Evolutionary conservation across 345 rosid genomes (phyloP), one percentile per base, ranked within the genome.

Genomic region (Carallia brachiata): DNA sequence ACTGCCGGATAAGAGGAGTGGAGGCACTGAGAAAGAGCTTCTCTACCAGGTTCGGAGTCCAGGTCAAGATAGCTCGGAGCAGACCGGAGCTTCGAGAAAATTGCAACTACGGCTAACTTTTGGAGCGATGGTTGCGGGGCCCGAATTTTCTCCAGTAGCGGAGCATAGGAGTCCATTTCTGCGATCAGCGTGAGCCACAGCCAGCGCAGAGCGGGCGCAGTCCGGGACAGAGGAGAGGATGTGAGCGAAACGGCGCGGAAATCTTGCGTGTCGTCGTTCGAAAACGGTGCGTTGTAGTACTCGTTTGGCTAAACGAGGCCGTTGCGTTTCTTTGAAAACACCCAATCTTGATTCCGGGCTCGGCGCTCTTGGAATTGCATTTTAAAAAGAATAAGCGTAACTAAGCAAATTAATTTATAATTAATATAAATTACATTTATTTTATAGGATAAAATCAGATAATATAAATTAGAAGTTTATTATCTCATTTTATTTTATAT

Each of bases 91-190:
- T 89, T 94, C 61, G 93, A 84, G 86, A 91, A 91, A 66, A 93
- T 73, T 36, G 97, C 87, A 65, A 81, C 76, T 19, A 89, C 97
- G 0, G 96, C 94, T 77, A 84, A 77, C 70, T 80, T 87, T 73
- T 93, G 95, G 62, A 94, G 83, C 13, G 97, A 88, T 23, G 97
- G 97, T 77, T 91, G 98, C 2, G 90, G 92, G 1, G 81, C 86
- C 53, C 92, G 80, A 52, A 89, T 87, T 79, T 79, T 91, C 80
- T 88, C 94, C 1, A 91, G 92, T 37, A 91, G 75, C 8, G 84
- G 69, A 75, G 78, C 52, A 75, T 89, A 93, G 2, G 88, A 72
- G 60, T 85, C 97, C 98, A 90, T 89, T 53, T 65, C 17, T 44
- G 62, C 18, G 2, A 15, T 19, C 15, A 23, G n/a, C 28, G 19